Evolutionary conservation across 2,329 filamentous ascomycete genomes (phyloP), one percentile per base, ranked within the genome.

Genomic region (Cercospora zeina): DNA sequence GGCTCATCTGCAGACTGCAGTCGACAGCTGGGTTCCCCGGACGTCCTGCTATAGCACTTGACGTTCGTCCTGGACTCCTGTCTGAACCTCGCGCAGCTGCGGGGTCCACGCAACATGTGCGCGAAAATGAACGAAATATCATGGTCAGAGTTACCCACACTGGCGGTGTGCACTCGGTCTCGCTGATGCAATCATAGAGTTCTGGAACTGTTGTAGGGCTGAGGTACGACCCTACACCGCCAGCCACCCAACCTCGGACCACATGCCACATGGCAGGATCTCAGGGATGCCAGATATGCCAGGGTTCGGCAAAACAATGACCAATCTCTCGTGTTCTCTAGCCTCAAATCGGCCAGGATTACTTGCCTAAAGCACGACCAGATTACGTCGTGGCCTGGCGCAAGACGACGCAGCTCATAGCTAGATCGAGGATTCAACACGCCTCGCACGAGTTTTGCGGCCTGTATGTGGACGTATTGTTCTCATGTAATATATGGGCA

Each of bases 31-130:
- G 24, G 42, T 49, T 49, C 8, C 21, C 42, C 21, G 42, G 42
- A 27, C 42, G 11, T 49, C 42, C 42, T 49, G 27, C n/a, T 49
- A 49, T 49, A 49, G 42, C 21, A 49, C 42, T 49, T 49, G 42
- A 21, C 42, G 8, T 30, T 19, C 24, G 42, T 49, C 21, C 11
- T 47, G 21, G 19, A 47, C 21, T 10, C 14, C 21, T 47, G 19
- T 19, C 42, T 27, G 16, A 16, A 27, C 42, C 13, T 47, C 21
- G 42, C 16, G 42, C 42, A 21, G 13, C 42, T 27, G 16, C 42
- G 2, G 19, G 21, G 8, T 10, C 4, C 42, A 27, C 39, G 24
- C 19, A 9, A 45, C 19, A 45, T 16, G n/a, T n/a, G n/a, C n/a
- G n/a, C n/a, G n/a, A n/a, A n/a, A n/a, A n/a, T n/a, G 24, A 27